A percentile compares a stretch with the other conserved stretches of the same genome.
Evolutionary conservation across 768 basidiomycete genomes (phyloP).

Genomic region (Chalciporus piperatus): DNA sequence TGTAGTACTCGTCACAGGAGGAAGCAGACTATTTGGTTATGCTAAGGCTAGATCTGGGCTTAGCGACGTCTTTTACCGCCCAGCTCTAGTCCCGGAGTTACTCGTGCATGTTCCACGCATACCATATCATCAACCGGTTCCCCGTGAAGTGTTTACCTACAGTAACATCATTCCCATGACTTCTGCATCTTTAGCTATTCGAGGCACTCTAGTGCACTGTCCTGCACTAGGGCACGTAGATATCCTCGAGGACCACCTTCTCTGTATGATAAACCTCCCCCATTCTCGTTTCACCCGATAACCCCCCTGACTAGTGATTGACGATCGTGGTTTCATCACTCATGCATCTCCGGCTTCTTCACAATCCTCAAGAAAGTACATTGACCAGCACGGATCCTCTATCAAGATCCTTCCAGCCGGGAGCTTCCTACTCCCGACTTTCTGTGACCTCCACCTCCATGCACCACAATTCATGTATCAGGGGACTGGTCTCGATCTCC

Average conservation of each 20-base stretch:
- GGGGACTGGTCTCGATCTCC: constrained; percentile 81
- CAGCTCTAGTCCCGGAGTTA: no score
- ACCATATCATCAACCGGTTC: no score
- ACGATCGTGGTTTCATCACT: constrained; percentile 46
- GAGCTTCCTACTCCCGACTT: constrained; percentile 74
- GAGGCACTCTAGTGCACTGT: constrained; percentile 59
- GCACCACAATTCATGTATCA: constrained; percentile 89
- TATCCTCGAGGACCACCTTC: constrained; percentile 53
- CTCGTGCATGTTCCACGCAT: no score
- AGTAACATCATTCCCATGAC: constrained; percentile 3
- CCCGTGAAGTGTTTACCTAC: no score
- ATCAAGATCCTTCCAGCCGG: constrained; percentile 42
- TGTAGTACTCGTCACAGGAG: no score
- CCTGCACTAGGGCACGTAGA: constrained; percentile 50
- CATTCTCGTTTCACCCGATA: constrained; percentile 3
- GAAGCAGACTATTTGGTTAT: no score
- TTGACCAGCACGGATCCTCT: constrained; percentile 19
- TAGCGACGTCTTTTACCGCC: no score
- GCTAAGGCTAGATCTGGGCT: no score
- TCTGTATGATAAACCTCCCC: constrained; percentile 36
- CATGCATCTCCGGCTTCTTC: constrained; percentile 43
- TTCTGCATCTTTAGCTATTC: constrained; percentile 23
- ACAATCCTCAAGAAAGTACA: constrained; percentile 33
- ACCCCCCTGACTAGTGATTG: constrained; percentile 24
- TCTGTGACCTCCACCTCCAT: constrained; percentile 82